Conservation (phyloP, 2,329 filamentous ascomycete species). For the Colletotrichum salicis region DNA sequence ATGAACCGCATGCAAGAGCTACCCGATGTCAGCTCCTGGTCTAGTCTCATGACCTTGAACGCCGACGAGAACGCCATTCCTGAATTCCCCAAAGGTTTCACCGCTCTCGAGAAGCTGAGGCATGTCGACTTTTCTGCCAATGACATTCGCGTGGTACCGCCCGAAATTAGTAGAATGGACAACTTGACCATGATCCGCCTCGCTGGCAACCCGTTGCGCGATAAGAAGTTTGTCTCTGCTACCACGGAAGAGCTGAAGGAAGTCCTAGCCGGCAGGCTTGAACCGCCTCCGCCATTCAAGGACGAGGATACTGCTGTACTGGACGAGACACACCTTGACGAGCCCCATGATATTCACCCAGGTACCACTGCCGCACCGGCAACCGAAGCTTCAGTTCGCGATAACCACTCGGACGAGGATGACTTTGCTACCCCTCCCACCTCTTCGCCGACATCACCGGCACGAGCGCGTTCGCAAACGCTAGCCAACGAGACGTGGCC, state of each 20-base stretch:
- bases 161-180: slow-evolving; percentile 83
- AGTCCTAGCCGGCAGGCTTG: slow-evolving; percentile 73
- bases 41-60: slow-evolving; percentile 75
- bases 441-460: slow-evolving; percentile 61
- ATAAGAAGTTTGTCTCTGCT: slow-evolving; percentile 87
- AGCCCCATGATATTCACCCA: slow-evolving; percentile 24
- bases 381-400: slow-evolving; percentile 50
- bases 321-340: slow-evolving; percentile 40
- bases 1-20: slow-evolving; percentile 81
- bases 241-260: slow-evolving; percentile 84
- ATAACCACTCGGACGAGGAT: slow-evolving; percentile 62
- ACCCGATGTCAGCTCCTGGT: slow-evolving; percentile 81
- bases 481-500: slow-evolving; percentile 61
- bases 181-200: slow-evolving; percentile 79
- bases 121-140: slow-evolving; percentile 89
- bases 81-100: slow-evolving; percentile 80
- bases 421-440: slow-evolving; percentile 69
- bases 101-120: slow-evolving; percentile 72
- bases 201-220: slow-evolving; percentile 88
- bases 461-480: slow-evolving; percentile 60
- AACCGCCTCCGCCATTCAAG: slow-evolving; percentile 61
- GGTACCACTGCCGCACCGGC: not conserved
- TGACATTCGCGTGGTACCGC: slow-evolving; percentile 79
- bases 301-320: slow-evolving; percentile 40
- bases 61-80: slow-evolving; percentile 85